These are phyloP conservation scores for Malus fusca DNA, from an alignment of 306 rosid species.

Conservation along the genomic window DNA sequence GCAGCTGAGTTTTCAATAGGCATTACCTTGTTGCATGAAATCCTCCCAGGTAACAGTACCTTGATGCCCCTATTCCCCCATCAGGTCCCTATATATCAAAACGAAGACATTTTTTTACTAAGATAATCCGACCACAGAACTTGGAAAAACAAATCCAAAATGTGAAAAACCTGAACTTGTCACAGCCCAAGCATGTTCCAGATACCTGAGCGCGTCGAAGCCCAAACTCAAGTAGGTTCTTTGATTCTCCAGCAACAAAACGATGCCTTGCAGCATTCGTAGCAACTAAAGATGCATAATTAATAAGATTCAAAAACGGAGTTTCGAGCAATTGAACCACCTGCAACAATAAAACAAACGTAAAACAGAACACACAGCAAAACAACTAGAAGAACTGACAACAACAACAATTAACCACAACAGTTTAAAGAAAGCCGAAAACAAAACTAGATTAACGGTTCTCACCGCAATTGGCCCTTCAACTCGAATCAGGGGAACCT, in stretches of 20 bases:
- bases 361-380: conserved; percentile 5
- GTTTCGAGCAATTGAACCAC: conserved; percentile 90
- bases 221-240: conserved; percentile 86
- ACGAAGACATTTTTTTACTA: conserved; percentile 15
- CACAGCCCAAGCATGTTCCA: conserved; percentile 51
- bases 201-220: conserved; percentile 91
- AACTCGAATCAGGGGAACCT: conserved; percentile 81
- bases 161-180: conserved; percentile 37
- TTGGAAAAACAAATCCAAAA: conserved; percentile 7
- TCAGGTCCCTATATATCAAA: conserved; percentile 76
- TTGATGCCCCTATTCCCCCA: conserved; percentile 88
- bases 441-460: conserved; percentile 6
- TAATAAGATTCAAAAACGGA: conserved; percentile 68
- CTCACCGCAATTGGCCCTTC: conserved; percentile 99
- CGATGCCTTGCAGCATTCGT: conserved; percentile 97
- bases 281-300: conserved; percentile 75
- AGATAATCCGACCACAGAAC: neutral
- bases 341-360: conserved; percentile 34
- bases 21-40: conserved; percentile 90
- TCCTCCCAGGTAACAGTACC: conserved; percentile 89
- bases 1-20: neutral
- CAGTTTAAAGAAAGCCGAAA: neutral
- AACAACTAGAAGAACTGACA: neutral
- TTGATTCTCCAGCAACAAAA: conserved; percentile 83
- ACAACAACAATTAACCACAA: neutral